Base-by-base conservation (phyloP, 768 basidiomycete species). In the Naganishia vishniacii region DNA sequence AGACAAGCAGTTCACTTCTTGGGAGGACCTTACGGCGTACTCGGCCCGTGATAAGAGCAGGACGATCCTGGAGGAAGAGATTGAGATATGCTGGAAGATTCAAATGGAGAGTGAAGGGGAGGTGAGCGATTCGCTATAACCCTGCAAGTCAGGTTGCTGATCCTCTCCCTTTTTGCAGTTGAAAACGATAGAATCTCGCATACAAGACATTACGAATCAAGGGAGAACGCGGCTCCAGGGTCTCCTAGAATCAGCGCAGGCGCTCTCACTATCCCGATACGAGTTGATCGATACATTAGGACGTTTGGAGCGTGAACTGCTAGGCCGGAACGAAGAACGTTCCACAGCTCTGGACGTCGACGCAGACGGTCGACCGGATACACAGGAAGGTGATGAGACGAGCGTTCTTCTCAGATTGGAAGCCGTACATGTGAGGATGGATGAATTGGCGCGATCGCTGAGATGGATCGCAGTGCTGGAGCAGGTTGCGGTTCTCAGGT, bases 331-430 rank as follows among this genome's bases (percentile, higher is more conserved):
- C 4, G 34, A 20, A 12, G 8, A n/a, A 11, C 20, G 25, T 12
- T 9, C 31, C 8, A 37, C 31, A 28, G 48, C 18, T 4, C 26
- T 23, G 29, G 9, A 29, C 25, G 7, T 20, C 13, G 32, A 34
- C 18, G 16, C 32, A 20, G 49, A 53, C 1, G 32, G 18, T 6
- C 31, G 16, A 31, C n/a, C 11, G 80, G 81, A 11, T 78, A 74
- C n/a, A 69, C 77, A 45, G 80, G 70, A 53, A 49, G 66, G 62
- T 16, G 69, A 67, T 32, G 45, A 40, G 37, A 34, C 11, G 15
- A 89, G 86, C 0, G 78, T 98, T 4, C 80, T 94, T 11, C 88
- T 91, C 75, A 87, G 89, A 47, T 80, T 97, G 65, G 89, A 94
- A 72, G 83, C 81, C 0, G 77, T 93, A 67, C 89, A 93, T 71